Evolutionary conservation across 2,329 filamentous ascomycete species (phyloP).

Genomic region (Arthroderma sp.): DNA sequence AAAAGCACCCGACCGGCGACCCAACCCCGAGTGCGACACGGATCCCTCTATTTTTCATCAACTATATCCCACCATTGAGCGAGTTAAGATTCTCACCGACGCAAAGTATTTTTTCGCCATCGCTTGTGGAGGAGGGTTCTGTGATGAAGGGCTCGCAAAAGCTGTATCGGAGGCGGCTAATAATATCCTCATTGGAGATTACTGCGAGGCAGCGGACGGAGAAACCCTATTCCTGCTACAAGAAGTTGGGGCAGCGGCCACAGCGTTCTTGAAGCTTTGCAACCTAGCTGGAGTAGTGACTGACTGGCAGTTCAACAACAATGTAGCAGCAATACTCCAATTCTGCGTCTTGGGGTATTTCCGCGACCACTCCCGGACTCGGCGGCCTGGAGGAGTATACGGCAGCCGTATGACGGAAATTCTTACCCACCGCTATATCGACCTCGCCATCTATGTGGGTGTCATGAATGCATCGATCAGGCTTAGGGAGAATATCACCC

Average conservation of each 20-base stretch:
- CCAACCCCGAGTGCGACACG: constrained; percentile 12
- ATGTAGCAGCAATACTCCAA: constrained; percentile 14
- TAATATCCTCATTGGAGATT: constrained; percentile 18
- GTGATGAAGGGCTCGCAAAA: constrained; percentile 14
- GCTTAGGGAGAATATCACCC: constrained; percentile 10
- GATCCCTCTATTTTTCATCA: constrained; percentile 8
- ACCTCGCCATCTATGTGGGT: constrained; percentile 13
- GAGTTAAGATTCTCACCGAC: constrained; percentile 17
- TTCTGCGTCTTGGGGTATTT: constrained; percentile 18
- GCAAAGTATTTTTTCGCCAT: constrained; percentile 63
- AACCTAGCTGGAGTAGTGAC: constrained; percentile 11
- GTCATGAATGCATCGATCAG: constrained; percentile 15
- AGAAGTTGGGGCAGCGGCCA: constrained; percentile 14
- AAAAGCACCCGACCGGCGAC: constrained; percentile 15
- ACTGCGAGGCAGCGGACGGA: constrained; percentile 16
- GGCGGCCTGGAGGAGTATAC: constrained; percentile 12
- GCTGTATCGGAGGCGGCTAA: constrained; percentile 19
- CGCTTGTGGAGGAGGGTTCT: constrained; percentile 31
- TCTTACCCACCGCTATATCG: constrained; percentile 14
- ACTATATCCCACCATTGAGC: constrained; percentile 15
- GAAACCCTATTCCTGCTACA: constrained; percentile 13
- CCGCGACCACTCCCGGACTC: constrained; percentile 13
- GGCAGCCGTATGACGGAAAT: constrained; percentile 17
- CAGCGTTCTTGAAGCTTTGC: constrained; percentile 17
- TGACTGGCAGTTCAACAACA: constrained; percentile 16